These are phyloP conservation scores for Boletus rex-veris DNA, from an alignment of 768 basidiomycete genomes.

Conservation along the genomic window DNA sequence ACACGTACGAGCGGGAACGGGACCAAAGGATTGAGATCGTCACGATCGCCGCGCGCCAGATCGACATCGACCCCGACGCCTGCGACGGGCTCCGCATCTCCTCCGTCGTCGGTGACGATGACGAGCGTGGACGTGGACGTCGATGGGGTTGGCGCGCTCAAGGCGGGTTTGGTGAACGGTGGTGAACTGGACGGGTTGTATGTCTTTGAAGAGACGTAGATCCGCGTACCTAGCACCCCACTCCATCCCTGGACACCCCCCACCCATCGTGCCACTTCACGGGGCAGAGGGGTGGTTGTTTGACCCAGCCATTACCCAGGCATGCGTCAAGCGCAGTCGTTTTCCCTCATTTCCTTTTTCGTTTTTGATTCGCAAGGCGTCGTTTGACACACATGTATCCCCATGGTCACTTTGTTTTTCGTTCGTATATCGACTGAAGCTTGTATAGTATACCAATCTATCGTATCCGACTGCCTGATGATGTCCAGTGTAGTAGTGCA, in stretches of 20 bases:
- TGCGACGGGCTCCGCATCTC: conserved; percentile 13
- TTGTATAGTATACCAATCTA: conserved; percentile 24
- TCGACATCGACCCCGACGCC: conserved; percentile 8
- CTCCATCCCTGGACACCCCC: background rate
- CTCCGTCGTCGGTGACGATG: conserved; percentile 21
- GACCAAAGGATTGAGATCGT: background rate
- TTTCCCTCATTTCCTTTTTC: background rate
- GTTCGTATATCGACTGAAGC: conserved; percentile 8
- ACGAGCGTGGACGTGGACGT: conserved; percentile 19
- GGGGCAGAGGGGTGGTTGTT: conserved; percentile 6
- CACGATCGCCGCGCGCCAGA: conserved; percentile 9
- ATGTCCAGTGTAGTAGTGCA: background rate
- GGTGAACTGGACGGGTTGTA: conserved; percentile 32
- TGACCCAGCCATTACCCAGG: background rate
- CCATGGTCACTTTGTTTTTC: background rate
- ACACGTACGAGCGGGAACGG: background rate
- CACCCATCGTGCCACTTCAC: background rate
- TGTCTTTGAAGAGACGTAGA: conserved; percentile 27
- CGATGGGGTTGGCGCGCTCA: conserved; percentile 18
- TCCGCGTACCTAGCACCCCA: no score
- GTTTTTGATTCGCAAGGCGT: conserved; percentile 3
- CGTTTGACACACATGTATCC: conserved; percentile 7
- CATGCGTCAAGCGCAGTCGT: conserved; percentile 4
- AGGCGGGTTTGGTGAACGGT: conserved; percentile 28
- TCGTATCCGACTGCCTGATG: background rate